Evolutionary conservation across 345 rosid species (phyloP).

Genomic region (Arabidopsis suecica): DNA sequence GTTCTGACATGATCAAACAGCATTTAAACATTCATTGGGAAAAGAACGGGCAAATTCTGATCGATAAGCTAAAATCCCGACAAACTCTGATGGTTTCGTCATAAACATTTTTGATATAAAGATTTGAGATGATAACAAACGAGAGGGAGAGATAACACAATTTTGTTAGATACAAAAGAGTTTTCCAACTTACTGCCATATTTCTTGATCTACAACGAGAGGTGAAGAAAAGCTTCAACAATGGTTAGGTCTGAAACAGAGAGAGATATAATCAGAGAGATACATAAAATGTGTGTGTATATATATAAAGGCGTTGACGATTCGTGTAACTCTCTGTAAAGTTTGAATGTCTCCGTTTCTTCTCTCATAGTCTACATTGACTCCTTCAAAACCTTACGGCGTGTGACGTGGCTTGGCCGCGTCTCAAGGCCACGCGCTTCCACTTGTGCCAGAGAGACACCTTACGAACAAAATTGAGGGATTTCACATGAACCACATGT

Average conservation of each 20-base stretch:
- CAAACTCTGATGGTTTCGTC: neutral
- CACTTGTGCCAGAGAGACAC: neutral
- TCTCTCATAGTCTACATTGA: conserved; percentile 26
- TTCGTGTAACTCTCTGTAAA: conserved; percentile 33
- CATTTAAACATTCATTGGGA: neutral
- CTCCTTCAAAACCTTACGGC: conserved; percentile 32
- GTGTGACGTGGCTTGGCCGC: conserved; percentile 29
- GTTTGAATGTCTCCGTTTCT: conserved; percentile 39
- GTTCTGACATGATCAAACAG: neutral
- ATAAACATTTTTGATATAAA: neutral
- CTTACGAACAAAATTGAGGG: neutral
- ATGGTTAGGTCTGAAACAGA: conserved; percentile 24
- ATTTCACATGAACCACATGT: too few species aligned
- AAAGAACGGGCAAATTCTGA: neutral
- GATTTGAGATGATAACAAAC: conserved; percentile 13
- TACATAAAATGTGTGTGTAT: neutral
- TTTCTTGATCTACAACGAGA: neutral
- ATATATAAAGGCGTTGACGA: conserved; percentile 29
- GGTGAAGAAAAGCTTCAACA: conserved; percentile 27
- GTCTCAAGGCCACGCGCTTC: conserved; percentile 10
- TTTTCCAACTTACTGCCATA: conserved; percentile 44
- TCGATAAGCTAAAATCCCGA: neutral
- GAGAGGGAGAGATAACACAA: neutral
- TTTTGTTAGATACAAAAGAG: neutral
- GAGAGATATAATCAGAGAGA: neutral